A percentile compares a stretch with the other conserved stretches of the same genome.
phyloP scores from a whole-genome alignment of 208 protist genomes.

The Giardia muris region DNA sequence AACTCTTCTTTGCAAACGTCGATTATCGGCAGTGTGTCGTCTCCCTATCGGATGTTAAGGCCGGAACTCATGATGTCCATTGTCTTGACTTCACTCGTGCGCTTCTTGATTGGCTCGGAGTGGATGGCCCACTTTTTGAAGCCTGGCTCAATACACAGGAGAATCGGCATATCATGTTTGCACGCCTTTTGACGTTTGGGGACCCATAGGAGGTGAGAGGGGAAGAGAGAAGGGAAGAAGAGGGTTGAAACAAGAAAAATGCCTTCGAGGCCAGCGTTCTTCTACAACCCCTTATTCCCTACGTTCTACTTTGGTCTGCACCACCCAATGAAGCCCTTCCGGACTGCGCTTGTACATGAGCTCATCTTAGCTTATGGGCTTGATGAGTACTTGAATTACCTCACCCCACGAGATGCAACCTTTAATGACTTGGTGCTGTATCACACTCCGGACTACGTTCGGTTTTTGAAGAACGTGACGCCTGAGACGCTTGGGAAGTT shows the following conservation, averaged over 20 bases:
- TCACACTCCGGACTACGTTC: conserved; percentile 62
- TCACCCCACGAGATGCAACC: conserved; percentile 34
- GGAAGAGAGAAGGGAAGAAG: no score
- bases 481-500: conserved; percentile 38
- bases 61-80: background rate
- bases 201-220: background rate
- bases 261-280: conserved; percentile 25
- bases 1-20: background rate
- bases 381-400: conserved; percentile 32
- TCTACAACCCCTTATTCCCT: conserved; percentile 28
- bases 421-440: conserved; percentile 54
- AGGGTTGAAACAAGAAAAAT: background rate
- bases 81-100: background rate
- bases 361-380: conserved; percentile 34
- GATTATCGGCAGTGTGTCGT: background rate
- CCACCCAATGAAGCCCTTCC: conserved; percentile 40
- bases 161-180: background rate
- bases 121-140: background rate
- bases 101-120: background rate
- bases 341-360: conserved; percentile 23
- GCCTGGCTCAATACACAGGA: background rate
- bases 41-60: background rate
- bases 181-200: background rate
- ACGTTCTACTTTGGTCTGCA: conserved; percentile 28
- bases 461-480: conserved; percentile 52